These are phyloP conservation scores for Kandelia obovata DNA, from an alignment of 345 rosid genomes.

Conservation along the genomic window DNA sequence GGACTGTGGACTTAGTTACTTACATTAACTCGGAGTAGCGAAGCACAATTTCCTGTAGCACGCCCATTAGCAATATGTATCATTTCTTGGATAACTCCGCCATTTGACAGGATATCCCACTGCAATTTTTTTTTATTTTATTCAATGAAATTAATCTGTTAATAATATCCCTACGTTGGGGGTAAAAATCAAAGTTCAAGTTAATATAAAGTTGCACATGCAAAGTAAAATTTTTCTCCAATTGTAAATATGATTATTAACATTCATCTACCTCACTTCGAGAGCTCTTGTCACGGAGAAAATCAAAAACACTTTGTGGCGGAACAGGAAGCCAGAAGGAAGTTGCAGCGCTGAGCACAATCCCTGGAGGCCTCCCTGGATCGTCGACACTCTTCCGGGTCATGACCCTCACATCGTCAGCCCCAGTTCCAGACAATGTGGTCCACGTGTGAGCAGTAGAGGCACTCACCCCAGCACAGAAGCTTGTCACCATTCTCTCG, in stretches of 20 bases:
- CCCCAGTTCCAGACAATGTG: slow-evolving; percentile 52
- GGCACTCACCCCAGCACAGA: slow-evolving; percentile 67
- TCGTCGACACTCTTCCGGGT: slow-evolving; percentile 66
- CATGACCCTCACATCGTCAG: slow-evolving; percentile 78
- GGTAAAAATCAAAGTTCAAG: no score
- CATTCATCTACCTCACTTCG: slow-evolving; percentile 55
- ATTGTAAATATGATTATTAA: neutral
- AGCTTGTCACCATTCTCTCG: slow-evolving; percentile 74
- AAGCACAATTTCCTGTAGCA: slow-evolving; percentile 74
- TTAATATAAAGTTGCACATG: no score
- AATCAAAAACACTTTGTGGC: slow-evolving; percentile 63
- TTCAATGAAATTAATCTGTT: no score
- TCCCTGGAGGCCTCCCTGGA: slow-evolving; percentile 85
- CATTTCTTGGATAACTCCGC: slow-evolving; percentile 67
- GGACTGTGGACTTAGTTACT: slow-evolving; percentile 12
- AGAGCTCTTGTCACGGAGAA: slow-evolving; percentile 72
- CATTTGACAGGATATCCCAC: slow-evolving; percentile 90
- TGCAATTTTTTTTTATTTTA: slow-evolving; percentile 19
- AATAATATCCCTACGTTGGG: no score
- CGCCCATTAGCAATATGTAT: slow-evolving; percentile 80
- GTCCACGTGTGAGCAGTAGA: slow-evolving; percentile 76
- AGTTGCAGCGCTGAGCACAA: slow-evolving; percentile 79
- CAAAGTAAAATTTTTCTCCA: no score
- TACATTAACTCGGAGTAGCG: slow-evolving; percentile 68
- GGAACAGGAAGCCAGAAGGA: slow-evolving; percentile 91